A percentile compares a stretch with the other conserved stretches of the same genome.
Conservation (phyloP, 192 early-diverging fungal species). For the Geranomyces michiganensis region DNA sequence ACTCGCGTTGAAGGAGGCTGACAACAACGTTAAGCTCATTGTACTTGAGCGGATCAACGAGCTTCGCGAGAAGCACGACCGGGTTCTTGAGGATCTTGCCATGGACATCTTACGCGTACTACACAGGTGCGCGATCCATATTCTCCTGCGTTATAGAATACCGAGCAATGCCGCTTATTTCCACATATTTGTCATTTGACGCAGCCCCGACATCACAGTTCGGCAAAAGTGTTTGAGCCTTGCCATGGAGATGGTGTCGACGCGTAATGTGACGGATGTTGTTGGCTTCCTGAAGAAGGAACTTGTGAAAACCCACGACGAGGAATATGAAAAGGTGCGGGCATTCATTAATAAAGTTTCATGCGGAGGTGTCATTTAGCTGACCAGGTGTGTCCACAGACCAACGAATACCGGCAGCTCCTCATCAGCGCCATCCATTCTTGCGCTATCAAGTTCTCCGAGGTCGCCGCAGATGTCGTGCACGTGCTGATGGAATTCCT, state of each 20-base stretch:
- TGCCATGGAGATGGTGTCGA: slow-evolving; percentile 88
- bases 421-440: slow-evolving; percentile 95
- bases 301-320: slow-evolving; percentile 87
- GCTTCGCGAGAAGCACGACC: slow-evolving; percentile 84
- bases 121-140: slow-evolving; percentile 51
- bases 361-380: no score
- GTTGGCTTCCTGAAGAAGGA: slow-evolving; percentile 95
- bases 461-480: slow-evolving; percentile 95
- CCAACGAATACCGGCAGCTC: slow-evolving; percentile 90
- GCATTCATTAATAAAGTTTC: neutral
- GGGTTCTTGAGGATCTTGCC: slow-evolving; percentile 88
- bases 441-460: slow-evolving; percentile 94
- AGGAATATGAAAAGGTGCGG: slow-evolving; percentile 75
- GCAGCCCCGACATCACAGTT: slow-evolving; percentile 92
- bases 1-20: slow-evolving; percentile 88
- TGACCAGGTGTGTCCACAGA: no score
- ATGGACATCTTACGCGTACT: slow-evolving; percentile 96
- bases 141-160: neutral
- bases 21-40: slow-evolving; percentile 98
- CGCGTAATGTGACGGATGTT: slow-evolving; percentile 91
- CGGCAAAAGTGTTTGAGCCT: slow-evolving; percentile 85
- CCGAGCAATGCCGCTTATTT: neutral
- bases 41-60: slow-evolving; percentile 90
- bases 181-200: slow-evolving; percentile 3
- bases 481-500: slow-evolving; percentile 95